Evolutionary conservation across 768 basidiomycete genomes (phyloP).

Genomic region (Trametes coccinea): DNA sequence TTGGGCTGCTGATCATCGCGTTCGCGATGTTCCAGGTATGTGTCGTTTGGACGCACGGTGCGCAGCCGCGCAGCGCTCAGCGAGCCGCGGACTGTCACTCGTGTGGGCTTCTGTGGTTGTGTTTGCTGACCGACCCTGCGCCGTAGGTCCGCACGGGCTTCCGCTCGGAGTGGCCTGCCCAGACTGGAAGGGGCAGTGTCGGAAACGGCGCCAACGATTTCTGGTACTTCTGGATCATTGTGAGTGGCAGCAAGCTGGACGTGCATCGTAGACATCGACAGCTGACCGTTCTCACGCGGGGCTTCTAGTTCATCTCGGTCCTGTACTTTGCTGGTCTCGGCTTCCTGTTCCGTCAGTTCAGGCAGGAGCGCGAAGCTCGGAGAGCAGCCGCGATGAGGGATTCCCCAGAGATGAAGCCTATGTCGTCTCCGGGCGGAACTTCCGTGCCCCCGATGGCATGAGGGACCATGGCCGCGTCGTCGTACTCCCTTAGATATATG

Average conservation of each 20-base stretch:
- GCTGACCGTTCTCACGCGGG: constrained; percentile 32
- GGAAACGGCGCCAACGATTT: constrained; percentile 28
- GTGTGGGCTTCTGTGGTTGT: background rate
- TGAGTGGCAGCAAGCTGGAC: constrained; percentile 27
- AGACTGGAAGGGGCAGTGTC: constrained; percentile 29
- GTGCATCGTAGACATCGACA: constrained; percentile 11
- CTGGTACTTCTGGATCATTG: constrained; percentile 47
- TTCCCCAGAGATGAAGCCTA: constrained; percentile 13
- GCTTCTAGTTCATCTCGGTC: constrained; percentile 28
- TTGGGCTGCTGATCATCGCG: constrained; percentile 55
- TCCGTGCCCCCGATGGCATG: constrained; percentile 4
- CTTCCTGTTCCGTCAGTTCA: constrained; percentile 31
- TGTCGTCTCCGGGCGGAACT: background rate
- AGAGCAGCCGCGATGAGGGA: constrained; percentile 1
- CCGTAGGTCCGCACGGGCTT: constrained; percentile 42
- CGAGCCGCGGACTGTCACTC: background rate
- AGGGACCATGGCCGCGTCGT: background rate
- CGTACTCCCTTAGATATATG: too few species aligned
- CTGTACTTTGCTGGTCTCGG: constrained; percentile 32
- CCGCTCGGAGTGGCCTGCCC: constrained; percentile 34
- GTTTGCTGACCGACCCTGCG: background rate
- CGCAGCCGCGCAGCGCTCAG: constrained; percentile 36
- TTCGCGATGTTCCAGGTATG: constrained; percentile 48
- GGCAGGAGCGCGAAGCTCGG: constrained; percentile 25
- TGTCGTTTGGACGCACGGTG: background rate